phyloP scores from a whole-genome alignment of 2,329 filamentous ascomycete genomes.

The Fusarium torreyae region DNA sequence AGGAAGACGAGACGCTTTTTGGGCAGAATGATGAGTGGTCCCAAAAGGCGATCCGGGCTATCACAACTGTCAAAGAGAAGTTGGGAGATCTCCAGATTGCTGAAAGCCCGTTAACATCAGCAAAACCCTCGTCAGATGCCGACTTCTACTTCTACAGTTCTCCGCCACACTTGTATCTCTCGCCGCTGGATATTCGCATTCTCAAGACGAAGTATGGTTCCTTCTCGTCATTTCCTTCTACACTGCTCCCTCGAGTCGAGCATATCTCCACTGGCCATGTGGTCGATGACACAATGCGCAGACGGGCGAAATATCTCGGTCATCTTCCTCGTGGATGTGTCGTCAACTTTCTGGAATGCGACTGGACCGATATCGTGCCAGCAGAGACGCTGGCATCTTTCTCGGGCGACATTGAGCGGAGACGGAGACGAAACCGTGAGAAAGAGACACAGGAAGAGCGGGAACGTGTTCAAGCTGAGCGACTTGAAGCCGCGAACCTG shows the following conservation, averaged over 20 bases:
- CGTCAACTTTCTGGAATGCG: constrained; percentile 91
- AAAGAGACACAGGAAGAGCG: constrained; percentile 91
- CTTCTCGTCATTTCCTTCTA: constrained; percentile 86
- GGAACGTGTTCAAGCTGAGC: constrained; percentile 85
- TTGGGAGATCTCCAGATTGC: constrained; percentile 62
- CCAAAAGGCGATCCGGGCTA: constrained; percentile 82
- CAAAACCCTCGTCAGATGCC: constrained; percentile 56
- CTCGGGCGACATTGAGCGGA: constrained; percentile 79
- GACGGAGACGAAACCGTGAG: constrained; percentile 83
- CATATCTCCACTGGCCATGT: constrained; percentile 90
- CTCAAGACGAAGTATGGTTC: constrained; percentile 89
- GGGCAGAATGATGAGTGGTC: constrained; percentile 95
- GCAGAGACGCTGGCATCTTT: constrained; percentile 83
- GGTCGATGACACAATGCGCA: constrained; percentile 87
- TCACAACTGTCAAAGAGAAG: constrained; percentile 83
- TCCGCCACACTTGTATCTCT: constrained; percentile 89
- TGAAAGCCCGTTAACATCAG: constrained; percentile 31
- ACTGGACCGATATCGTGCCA: constrained; percentile 92
- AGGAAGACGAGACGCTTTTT: constrained; percentile 92
- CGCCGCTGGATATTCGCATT: constrained; percentile 91
- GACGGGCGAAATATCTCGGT: constrained; percentile 86
- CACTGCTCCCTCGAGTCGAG: constrained; percentile 88
- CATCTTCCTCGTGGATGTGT: constrained; percentile 93
- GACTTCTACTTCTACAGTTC: constrained; percentile 91
- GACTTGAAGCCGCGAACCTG: constrained; percentile 79